phyloP scores from a whole-genome alignment of 805 yeast species.

The Yamadazyma takamatsuzukensis region DNA sequence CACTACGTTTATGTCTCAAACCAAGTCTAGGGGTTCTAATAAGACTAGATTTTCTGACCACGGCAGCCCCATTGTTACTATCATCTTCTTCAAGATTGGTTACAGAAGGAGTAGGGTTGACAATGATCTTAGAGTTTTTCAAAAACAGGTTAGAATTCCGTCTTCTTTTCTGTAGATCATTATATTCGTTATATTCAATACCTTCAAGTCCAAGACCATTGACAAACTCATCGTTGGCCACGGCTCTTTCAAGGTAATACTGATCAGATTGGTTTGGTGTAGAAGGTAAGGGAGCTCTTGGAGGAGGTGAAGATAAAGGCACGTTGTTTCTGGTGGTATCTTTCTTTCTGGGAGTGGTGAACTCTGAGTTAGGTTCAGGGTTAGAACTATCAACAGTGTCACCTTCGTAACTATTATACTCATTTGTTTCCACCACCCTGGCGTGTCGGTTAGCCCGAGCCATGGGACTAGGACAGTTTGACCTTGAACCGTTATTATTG shows the following conservation, averaged over 20 bases:
- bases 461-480: slow-evolving; percentile 36
- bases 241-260: slow-evolving; percentile 10
- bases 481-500: slow-evolving; percentile 12
- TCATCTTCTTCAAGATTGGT: slow-evolving; percentile 30
- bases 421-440: slow-evolving; percentile 38
- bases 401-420: slow-evolving; percentile 13
- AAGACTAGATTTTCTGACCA: slow-evolving; percentile 27
- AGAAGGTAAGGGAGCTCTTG: slow-evolving; percentile 26
- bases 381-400: slow-evolving; percentile 5
- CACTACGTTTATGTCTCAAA: slow-evolving; percentile 39
- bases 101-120: slow-evolving; percentile 27
- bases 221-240: slow-evolving; percentile 19
- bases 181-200: slow-evolving; percentile 21
- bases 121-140: slow-evolving; percentile 8
- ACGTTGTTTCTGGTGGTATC: slow-evolving; percentile 1
- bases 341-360: slow-evolving; percentile 16
- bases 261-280: slow-evolving; percentile 7
- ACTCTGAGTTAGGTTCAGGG: slow-evolving; percentile 6
- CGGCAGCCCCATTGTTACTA: slow-evolving; percentile 8
- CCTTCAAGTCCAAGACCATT: slow-evolving; percentile 40
- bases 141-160: slow-evolving; percentile 3
- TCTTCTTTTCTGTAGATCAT: slow-evolving; percentile 7
- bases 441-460: slow-evolving; percentile 44
- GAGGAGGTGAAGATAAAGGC: slow-evolving; percentile 35
- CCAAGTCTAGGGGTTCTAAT: slow-evolving; percentile 28